Conservation (phyloP, 305 asterid species). For the Fraxinus platypoda region DNA sequence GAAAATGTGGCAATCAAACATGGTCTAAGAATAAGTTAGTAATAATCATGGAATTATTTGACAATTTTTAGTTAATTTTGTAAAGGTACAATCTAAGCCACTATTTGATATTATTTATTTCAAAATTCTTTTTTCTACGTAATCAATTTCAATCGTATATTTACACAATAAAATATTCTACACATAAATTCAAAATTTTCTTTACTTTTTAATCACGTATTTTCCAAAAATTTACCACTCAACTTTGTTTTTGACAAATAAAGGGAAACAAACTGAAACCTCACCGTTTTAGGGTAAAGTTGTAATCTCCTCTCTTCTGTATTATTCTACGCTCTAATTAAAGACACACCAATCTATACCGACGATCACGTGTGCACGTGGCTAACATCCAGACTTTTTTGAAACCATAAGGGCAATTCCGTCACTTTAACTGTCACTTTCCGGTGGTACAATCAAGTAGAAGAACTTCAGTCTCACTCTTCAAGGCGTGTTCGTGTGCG, state of each 20-base stretch:
- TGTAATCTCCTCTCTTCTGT: not conserved
- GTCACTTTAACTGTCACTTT: slow-evolving; percentile 22
- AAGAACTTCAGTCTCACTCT: slow-evolving; percentile 23
- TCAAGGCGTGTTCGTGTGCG: slow-evolving; percentile 20
- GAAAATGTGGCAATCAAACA: too few species aligned
- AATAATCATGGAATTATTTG: not conserved
- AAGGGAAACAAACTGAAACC: not conserved
- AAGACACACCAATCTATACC: not conserved
- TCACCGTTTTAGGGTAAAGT: not conserved
- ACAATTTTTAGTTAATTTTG: not conserved
- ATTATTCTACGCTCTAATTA: not conserved
- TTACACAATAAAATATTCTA: too few species aligned
- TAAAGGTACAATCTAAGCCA: not conserved
- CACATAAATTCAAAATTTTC: too few species aligned
- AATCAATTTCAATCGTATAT: too few species aligned
- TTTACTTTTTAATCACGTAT: too few species aligned
- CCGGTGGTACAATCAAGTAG: slow-evolving; percentile 22
- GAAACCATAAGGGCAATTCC: slow-evolving; percentile 26
- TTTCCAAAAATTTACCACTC: too few species aligned
- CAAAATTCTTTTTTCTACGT: too few species aligned
- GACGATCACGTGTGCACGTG: slow-evolving; percentile 42
- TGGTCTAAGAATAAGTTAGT: not conserved
- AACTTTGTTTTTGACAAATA: too few species aligned
- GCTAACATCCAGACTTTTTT: slow-evolving; percentile 25
- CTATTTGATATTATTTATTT: not conserved